These are phyloP conservation scores for Suaeda aralocaspica DNA, from an alignment of 148 eudicot genomes.

Conservation along the genomic window DNA sequence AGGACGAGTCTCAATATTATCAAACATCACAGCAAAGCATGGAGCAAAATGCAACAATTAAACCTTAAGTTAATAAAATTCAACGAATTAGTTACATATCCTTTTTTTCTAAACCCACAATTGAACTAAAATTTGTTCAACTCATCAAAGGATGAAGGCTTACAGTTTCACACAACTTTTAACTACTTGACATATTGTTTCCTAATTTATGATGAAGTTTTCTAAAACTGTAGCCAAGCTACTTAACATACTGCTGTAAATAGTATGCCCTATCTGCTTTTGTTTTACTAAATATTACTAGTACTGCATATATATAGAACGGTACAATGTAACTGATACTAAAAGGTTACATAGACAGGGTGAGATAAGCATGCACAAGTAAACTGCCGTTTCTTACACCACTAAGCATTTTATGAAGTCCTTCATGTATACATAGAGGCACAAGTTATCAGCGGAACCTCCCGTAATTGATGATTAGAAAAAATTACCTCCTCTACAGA, in stretches of 20 bases:
- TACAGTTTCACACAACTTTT: neutral
- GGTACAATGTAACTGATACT: neutral
- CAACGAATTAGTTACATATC: neutral
- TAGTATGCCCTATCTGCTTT: neutral
- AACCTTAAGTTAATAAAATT: neutral
- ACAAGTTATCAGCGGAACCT: neutral
- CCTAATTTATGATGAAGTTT: neutral
- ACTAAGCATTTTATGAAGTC: neutral
- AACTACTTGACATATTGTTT: no score
- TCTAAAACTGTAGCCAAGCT: neutral
- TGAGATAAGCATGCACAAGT: neutral
- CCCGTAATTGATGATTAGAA: neutral
- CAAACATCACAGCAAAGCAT: conserved; percentile 7
- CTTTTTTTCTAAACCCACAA: neutral
- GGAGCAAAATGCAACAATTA: neutral
- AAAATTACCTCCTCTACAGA: conserved; percentile 6
- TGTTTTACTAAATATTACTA: neutral
- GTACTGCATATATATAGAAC: neutral
- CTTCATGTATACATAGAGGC: neutral
- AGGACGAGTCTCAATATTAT: conserved; percentile 2
- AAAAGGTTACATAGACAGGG: neutral
- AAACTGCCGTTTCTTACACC: neutral
- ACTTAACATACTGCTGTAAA: neutral
- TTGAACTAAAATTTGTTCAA: neutral
- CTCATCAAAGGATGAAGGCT: neutral